A percentile compares a stretch with the other conserved stretches of the same genome.
phyloP scores from a whole-genome alignment of 192 early-diverging fungal species.

The Chytriomyces sp. region DNA sequence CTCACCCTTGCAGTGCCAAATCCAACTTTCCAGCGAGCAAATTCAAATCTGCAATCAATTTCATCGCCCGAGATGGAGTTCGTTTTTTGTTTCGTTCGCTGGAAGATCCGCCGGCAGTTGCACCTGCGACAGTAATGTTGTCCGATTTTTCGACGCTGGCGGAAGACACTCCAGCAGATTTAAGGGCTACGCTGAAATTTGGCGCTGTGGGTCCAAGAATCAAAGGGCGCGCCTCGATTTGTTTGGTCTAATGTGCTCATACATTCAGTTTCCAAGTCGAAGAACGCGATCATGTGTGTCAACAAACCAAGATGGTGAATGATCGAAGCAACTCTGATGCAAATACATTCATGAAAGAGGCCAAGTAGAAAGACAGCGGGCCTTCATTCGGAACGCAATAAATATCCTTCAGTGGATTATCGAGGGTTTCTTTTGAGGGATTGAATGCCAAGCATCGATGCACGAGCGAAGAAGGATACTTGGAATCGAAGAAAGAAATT shows the following conservation, averaged over 20 bases:
- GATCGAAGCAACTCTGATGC: slow-evolving; percentile 72
- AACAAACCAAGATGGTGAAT: slow-evolving; percentile 70
- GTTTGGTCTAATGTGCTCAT: slow-evolving; percentile 37
- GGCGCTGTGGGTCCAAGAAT: slow-evolving; percentile 55
- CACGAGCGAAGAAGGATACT: slow-evolving; percentile 73
- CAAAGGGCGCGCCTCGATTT: slow-evolving; percentile 64
- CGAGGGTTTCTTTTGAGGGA: slow-evolving; percentile 74
- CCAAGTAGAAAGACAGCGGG: slow-evolving; percentile 73
- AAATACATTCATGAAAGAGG: slow-evolving; percentile 79
- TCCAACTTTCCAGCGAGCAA: slow-evolving; percentile 74
- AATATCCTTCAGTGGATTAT: slow-evolving; percentile 57
- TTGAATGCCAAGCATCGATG: slow-evolving; percentile 83
- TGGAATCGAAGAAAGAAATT: slow-evolving; percentile 20
- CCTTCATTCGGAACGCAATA: slow-evolving; percentile 84
- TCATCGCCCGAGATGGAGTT: slow-evolving; percentile 73
- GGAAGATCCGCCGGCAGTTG: not conserved
- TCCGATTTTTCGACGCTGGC: not conserved
- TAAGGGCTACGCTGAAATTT: slow-evolving; percentile 7
- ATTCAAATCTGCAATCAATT: slow-evolving; percentile 76
- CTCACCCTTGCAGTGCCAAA: slow-evolving; percentile 50
- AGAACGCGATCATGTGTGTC: not conserved
- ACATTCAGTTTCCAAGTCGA: not conserved
- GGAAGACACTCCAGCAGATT: not conserved
- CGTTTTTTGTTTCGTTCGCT: slow-evolving; percentile 50
- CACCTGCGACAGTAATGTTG: slow-evolving; percentile 16